These are phyloP conservation scores for Colletotrichum filicis DNA, from an alignment of 2,329 filamentous ascomycete genomes.

Conservation along the genomic window DNA sequence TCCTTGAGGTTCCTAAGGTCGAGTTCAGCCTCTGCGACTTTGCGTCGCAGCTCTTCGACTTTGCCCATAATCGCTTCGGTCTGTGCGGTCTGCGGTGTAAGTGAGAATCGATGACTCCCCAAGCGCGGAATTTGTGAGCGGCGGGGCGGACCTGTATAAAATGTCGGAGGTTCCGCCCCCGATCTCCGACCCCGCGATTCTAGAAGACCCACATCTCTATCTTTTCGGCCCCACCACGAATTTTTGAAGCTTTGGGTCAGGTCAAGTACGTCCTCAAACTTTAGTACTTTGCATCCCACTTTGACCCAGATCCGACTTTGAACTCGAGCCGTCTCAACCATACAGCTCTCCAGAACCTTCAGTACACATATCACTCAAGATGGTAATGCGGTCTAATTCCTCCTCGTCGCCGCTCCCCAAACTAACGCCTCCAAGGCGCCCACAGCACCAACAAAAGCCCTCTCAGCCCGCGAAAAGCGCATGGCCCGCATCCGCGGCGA, in stretches of 20 bases:
- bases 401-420: neutral
- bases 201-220: neutral
- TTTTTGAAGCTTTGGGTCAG: slow-evolving; percentile 24
- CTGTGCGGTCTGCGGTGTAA: neutral
- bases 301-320: neutral
- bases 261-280: neutral
- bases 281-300: neutral
- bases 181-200: slow-evolving; percentile 25
- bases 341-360: neutral
- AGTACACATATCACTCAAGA: neutral
- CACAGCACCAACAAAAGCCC: slow-evolving; percentile 60
- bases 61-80: slow-evolving; percentile 46
- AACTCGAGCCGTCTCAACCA: neutral
- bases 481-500: slow-evolving; percentile 60
- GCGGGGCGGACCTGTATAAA: neutral
- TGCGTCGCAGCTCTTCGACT: slow-evolving; percentile 53
- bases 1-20: slow-evolving; percentile 58
- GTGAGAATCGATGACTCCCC: slow-evolving; percentile 1
- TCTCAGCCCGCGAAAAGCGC: slow-evolving; percentile 67
- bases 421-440: slow-evolving; percentile 34
- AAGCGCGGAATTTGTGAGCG: neutral
- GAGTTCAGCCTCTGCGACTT: slow-evolving; percentile 60
- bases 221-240: slow-evolving; percentile 19
- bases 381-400: neutral
- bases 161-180: slow-evolving; percentile 20